Percentiles rank a stretch among this genome's conserved stretches.
Conservation (phyloP, 2,329 filamentous ascomycete species). For the Fusarium zealandicum region DNA sequence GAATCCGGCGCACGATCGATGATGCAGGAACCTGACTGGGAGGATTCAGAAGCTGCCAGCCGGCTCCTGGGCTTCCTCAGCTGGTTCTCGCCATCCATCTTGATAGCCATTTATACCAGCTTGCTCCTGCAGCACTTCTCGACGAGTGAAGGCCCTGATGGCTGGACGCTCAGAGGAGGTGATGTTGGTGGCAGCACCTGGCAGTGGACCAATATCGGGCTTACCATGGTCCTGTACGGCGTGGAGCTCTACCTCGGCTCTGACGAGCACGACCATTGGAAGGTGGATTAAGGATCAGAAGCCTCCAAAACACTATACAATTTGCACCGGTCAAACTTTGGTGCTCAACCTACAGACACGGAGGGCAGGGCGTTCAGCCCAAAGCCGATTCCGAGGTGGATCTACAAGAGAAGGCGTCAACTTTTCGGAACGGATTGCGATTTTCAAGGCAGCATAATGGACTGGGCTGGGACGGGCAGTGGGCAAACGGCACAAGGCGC, state of each 20-base stretch:
- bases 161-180: constrained; percentile 87
- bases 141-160: constrained; percentile 70
- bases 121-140: constrained; percentile 95
- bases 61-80: constrained; percentile 83
- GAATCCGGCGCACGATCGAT: constrained; percentile 85
- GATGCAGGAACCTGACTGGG: constrained; percentile 83
- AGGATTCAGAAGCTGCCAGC: constrained; percentile 84
- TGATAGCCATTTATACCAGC: constrained; percentile 96
- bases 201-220: constrained; percentile 91
- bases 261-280: constrained; percentile 92
- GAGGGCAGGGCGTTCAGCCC: constrained; percentile 11
- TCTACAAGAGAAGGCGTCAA: constrained; percentile 20
- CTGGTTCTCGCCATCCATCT: constrained; percentile 93
- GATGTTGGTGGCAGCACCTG: constrained; percentile 83
- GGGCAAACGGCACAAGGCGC: constrained; percentile 30
- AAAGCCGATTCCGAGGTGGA: not conserved
- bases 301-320: not conserved
- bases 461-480: constrained; percentile 34
- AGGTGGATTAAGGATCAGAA: constrained; percentile 73
- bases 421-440: constrained; percentile 23
- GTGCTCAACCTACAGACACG: constrained; percentile 16
- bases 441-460: constrained; percentile 32
- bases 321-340: not conserved
- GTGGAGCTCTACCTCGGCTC: constrained; percentile 88
- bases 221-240: constrained; percentile 88